Conservation (phyloP, 352 stramenopile species). For the Globisporangium acanthophoron region DNA sequence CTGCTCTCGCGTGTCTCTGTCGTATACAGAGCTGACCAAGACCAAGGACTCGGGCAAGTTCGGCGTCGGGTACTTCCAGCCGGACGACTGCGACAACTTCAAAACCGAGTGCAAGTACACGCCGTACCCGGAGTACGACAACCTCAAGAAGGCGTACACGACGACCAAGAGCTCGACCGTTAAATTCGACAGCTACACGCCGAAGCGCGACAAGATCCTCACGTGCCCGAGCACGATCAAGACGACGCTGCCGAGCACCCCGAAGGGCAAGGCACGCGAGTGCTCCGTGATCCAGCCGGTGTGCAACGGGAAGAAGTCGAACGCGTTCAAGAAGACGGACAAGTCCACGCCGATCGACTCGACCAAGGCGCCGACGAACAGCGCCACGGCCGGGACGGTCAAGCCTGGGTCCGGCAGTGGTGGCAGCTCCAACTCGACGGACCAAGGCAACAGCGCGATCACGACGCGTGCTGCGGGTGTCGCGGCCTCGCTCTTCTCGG, state of each 20-base stretch:
- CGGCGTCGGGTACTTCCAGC: slow-evolving; percentile 40
- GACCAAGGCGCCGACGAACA: slow-evolving; percentile 11
- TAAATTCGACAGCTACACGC: slow-evolving; percentile 25
- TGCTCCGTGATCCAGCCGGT: slow-evolving; percentile 48
- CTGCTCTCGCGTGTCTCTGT: not conserved
- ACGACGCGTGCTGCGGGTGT: not conserved
- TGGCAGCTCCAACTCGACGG: slow-evolving; percentile 1
- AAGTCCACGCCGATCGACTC: slow-evolving; percentile 8
- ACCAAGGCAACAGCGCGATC: not conserved
- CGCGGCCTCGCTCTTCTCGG: slow-evolving; percentile 3
- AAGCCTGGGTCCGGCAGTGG: not conserved
- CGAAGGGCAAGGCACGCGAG: slow-evolving; percentile 33
- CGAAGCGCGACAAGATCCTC: slow-evolving; percentile 19
- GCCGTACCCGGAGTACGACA: slow-evolving; percentile 44
- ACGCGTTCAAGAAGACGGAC: slow-evolving; percentile 35
- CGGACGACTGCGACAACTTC: slow-evolving; percentile 40
- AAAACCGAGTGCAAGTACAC: slow-evolving; percentile 30
- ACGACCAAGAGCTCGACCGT: slow-evolving; percentile 34
- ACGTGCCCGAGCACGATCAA: slow-evolving; percentile 22
- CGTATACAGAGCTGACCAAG: slow-evolving; percentile 23
- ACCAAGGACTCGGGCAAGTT: slow-evolving; percentile 30
- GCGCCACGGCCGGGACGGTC: slow-evolving; percentile 1
- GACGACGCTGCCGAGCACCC: slow-evolving; percentile 21
- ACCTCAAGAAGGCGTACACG: slow-evolving; percentile 51
- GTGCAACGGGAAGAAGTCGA: slow-evolving; percentile 55